Conservation (phyloP, 345 rosid species). For the Rhizophora apiculata region DNA sequence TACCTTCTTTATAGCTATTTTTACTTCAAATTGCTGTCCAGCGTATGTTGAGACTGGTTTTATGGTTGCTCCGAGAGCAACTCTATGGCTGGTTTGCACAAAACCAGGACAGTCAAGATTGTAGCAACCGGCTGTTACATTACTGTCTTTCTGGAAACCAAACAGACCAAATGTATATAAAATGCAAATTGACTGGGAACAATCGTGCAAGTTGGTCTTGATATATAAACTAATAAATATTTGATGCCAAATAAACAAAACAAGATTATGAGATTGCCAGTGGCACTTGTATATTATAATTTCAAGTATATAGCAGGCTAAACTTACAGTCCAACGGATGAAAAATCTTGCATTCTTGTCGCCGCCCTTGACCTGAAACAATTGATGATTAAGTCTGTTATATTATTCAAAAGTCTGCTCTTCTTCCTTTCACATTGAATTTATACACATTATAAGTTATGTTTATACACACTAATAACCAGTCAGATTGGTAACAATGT, state of each 20-base stretch:
- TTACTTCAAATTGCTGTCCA: not conserved
- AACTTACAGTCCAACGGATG: not conserved
- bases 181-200: too few species aligned
- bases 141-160: not conserved
- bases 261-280: not conserved
- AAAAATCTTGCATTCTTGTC: not conserved
- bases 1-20: not conserved
- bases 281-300: not conserved
- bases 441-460: too few species aligned
- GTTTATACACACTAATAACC: too few species aligned
- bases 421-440: too few species aligned
- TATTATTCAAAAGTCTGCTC: too few species aligned
- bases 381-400: too few species aligned
- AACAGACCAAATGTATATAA: too few species aligned
- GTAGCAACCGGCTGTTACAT: not conserved
- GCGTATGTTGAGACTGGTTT: not conserved
- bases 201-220: too few species aligned
- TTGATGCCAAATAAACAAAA: not conserved
- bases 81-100: slow-evolving; percentile 5
- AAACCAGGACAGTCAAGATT: slow-evolving; percentile 15
- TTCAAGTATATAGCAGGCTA: not conserved
- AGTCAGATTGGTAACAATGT: too few species aligned
- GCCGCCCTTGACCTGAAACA: not conserved
- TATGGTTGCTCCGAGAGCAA: not conserved
- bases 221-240: too few species aligned